Percentiles rank a stretch among this genome's conserved stretches.
These are phyloP conservation scores for Akanthomyces muscarius DNA, from an alignment of 2,329 filamentous ascomycete species.

Conservation along the genomic window DNA sequence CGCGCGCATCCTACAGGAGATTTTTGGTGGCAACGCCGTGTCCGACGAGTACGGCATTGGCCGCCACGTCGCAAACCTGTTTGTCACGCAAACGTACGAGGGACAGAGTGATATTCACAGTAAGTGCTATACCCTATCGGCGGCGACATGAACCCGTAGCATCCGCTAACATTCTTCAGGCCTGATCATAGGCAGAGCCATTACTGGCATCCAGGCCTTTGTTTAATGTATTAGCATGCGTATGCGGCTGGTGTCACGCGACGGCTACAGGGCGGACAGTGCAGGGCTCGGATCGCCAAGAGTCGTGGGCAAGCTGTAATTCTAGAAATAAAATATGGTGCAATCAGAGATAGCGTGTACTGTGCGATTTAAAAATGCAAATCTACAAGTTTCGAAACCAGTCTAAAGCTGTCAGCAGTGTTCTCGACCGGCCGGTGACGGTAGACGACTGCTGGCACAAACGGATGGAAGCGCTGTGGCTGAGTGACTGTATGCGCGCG, in stretches of 20 bases:
- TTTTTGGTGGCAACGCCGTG: conserved; percentile 97
- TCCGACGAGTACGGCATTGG: conserved; percentile 96
- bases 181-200: conserved; percentile 64
- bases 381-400: background rate
- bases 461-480: background rate
- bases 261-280: background rate
- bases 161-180: conserved; percentile 41
- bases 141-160: background rate
- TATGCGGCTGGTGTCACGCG: background rate
- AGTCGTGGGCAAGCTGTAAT: background rate
- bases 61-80: conserved; percentile 90
- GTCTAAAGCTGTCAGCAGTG: no score
- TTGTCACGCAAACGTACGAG: conserved; percentile 97
- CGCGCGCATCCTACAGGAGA: conserved; percentile 78
- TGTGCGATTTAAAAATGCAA: conserved; percentile 1
- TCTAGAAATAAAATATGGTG: background rate
- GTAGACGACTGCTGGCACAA: background rate
- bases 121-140: conserved; percentile 46
- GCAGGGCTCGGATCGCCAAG: background rate
- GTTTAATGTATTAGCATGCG: conserved; percentile 41
- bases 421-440: background rate
- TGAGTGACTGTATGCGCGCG: conserved; percentile 8
- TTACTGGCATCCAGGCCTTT: conserved; percentile 77
- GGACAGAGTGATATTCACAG: conserved; percentile 97
- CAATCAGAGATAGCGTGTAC: background rate